These are phyloP conservation scores for Diaporthe sp. DNA, from an alignment of 2,329 filamentous ascomycete genomes.

Conservation along the genomic window DNA sequence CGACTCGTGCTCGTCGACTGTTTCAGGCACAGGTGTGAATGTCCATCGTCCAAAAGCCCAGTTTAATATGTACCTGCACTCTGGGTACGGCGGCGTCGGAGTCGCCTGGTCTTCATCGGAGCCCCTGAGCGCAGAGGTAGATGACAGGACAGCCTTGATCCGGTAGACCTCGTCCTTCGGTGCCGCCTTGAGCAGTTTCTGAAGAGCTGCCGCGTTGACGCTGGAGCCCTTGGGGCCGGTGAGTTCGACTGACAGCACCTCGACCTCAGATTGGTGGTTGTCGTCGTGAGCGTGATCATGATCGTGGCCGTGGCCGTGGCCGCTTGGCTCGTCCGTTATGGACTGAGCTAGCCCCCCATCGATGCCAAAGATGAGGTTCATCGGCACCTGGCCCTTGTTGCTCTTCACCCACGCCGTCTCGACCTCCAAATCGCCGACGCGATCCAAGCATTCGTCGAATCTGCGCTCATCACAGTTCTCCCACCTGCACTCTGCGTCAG, in stretches of 20 bases:
- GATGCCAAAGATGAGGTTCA: slow-evolving; percentile 86
- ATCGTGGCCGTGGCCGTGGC: slow-evolving; percentile 55
- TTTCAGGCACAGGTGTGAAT: slow-evolving; percentile 73
- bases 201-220: slow-evolving; percentile 73
- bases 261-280: slow-evolving; percentile 86
- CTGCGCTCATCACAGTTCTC: slow-evolving; percentile 80
- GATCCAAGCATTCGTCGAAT: slow-evolving; percentile 83
- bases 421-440: slow-evolving; percentile 84
- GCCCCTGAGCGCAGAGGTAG: slow-evolving; percentile 60
- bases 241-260: slow-evolving; percentile 88
- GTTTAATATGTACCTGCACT: slow-evolving; percentile 86
- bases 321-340: slow-evolving; percentile 58
- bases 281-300: slow-evolving; percentile 60
- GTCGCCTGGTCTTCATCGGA: slow-evolving; percentile 63
- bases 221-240: slow-evolving; percentile 56
- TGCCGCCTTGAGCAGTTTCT: slow-evolving; percentile 76
- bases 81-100: slow-evolving; percentile 47
- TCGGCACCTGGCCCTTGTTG: slow-evolving; percentile 81
- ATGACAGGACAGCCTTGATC: slow-evolving; percentile 81
- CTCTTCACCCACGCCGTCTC: slow-evolving; percentile 89
- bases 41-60: slow-evolving; percentile 99
- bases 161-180: slow-evolving; percentile 96
- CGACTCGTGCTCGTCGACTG: slow-evolving; percentile 65
- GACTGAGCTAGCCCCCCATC: slow-evolving; percentile 81
- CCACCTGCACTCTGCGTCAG: slow-evolving; percentile 61